These are phyloP conservation scores for Diaporthe ilicicola DNA, from an alignment of 2,329 filamentous ascomycete species.

Conservation along the genomic window DNA sequence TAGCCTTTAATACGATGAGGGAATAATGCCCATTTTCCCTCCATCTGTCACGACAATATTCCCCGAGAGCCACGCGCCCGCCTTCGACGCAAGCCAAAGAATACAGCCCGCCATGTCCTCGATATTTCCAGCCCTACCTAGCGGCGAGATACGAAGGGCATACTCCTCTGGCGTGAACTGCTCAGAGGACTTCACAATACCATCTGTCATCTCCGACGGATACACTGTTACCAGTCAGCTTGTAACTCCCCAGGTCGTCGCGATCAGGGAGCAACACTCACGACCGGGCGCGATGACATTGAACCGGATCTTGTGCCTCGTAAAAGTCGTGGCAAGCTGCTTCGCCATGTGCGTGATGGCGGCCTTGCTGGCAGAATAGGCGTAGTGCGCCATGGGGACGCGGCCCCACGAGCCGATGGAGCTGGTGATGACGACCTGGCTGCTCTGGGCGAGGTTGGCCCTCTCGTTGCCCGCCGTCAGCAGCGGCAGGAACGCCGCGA, in stretches of 20 bases:
- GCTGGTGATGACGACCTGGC: slow-evolving; percentile 65
- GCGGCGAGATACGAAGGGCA: background rate
- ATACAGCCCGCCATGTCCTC: slow-evolving; percentile 24
- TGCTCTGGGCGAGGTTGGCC: slow-evolving; percentile 37
- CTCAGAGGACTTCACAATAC: background rate
- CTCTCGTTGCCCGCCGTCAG: slow-evolving; percentile 67
- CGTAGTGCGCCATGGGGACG: slow-evolving; percentile 66
- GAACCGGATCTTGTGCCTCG: slow-evolving; percentile 64
- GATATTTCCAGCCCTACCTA: background rate
- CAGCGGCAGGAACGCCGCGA: slow-evolving; percentile 72
- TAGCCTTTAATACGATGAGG: background rate
- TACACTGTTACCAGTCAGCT: slow-evolving; percentile 12
- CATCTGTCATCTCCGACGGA: slow-evolving; percentile 23
- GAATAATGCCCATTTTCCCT: slow-evolving; percentile 12
- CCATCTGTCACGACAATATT: slow-evolving; percentile 19
- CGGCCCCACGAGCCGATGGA: slow-evolving; percentile 72
- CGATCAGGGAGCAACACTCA: no score
- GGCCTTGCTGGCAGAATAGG: slow-evolving; percentile 74
- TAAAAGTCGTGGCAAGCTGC: slow-evolving; percentile 70
- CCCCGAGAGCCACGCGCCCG: slow-evolving; percentile 11
- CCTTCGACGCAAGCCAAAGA: slow-evolving; percentile 20
- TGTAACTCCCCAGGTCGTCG: background rate
- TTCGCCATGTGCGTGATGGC: slow-evolving; percentile 73
- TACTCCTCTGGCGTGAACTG: slow-evolving; percentile 1
- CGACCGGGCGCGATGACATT: slow-evolving; percentile 54